Base-by-base conservation (phyloP, 2,329 filamentous ascomycete species). In the Colletotrichum scovillei region DNA sequence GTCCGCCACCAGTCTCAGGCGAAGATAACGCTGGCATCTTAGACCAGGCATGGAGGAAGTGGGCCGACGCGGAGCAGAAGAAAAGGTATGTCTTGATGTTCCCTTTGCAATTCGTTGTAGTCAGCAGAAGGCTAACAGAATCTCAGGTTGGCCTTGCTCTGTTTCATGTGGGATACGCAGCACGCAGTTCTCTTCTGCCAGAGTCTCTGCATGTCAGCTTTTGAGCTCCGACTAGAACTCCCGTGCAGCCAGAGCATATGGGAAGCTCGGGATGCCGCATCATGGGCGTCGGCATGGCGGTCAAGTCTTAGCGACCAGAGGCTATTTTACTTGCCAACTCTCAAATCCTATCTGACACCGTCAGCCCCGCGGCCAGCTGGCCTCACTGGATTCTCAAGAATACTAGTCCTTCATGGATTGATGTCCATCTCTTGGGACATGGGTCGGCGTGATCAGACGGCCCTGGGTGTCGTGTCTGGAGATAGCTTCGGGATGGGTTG, bases 131-230 rank as follows among this genome's bases (percentile, higher is more conserved):
- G 22, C 72, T 70, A 22, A 72, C 42, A 55, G 16, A 32, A 22
- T 6, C 5, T n/a, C 35, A 86, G 85, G 65, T 80, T 90, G 0
- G 88, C 89, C 0, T 84, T 91, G 52, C 82, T 91, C 5, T 92
- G 89, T 77, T 92, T 92, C 78, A 88, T 92, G 83, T 92, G 90
- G 90, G 90, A 92, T 75, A 91, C 89, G 0, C 90, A 92, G 67
- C 90, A 92, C 73, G 90, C 90, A 0, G 89, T 92, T 0, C 82
- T 92, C 0, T 92, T 92, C 78, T 91, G 89, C n/a, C 90, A 92
- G 77, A 91, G 88, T 5, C 84, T 92, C 0, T 92, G 90, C 79
- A 92, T 92, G 90, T 92, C 89, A 1, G 88, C 90, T 0, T 92
- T 92, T 63, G 90, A 92, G 76, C 84, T 92, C 1, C 86, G 89